These are phyloP conservation scores for Acanthamoeba divionensis DNA, from an alignment of 208 protist genomes.

Conservation along the genomic window DNA sequence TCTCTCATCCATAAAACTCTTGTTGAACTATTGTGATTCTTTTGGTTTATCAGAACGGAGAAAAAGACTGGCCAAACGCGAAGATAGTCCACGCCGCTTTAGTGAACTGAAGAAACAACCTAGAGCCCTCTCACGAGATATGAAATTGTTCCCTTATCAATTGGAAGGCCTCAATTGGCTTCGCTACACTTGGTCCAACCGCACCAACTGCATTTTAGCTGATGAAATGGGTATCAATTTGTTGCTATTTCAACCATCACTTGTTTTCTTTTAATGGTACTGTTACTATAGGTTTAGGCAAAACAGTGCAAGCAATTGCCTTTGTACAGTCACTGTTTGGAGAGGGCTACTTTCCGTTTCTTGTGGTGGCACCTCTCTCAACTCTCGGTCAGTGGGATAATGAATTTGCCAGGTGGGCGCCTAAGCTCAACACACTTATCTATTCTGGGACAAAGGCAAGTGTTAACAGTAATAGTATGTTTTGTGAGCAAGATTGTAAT, in stretches of 20 bases:
- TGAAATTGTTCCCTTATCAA: slow-evolving; percentile 83
- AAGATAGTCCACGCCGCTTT: no score
- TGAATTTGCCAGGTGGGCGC: slow-evolving; percentile 75
- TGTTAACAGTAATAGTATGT: no score
- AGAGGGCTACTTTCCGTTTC: slow-evolving; percentile 81
- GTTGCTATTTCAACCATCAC: no score
- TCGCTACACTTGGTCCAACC: slow-evolving; percentile 79
- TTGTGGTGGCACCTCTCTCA: slow-evolving; percentile 92
- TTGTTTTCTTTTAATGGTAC: no score
- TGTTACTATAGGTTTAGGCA: no score
- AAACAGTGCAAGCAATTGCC: slow-evolving; percentile 91
- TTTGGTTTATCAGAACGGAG: no score
- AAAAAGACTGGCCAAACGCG: no score
- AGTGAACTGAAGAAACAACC: no score
- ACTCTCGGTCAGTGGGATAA: slow-evolving; percentile 90
- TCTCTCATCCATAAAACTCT: no score
- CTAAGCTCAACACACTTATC: slow-evolving; percentile 86
- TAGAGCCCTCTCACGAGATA: no score
- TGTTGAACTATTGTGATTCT: no score
- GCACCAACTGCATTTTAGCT: slow-evolving; percentile 88
- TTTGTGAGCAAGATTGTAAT: no score
- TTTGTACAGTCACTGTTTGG: slow-evolving; percentile 69
- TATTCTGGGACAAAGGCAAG: slow-evolving; percentile 88
- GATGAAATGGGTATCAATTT: slow-evolving; percentile 98
- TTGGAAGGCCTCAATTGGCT: slow-evolving; percentile 94